A percentile compares a stretch with the other conserved stretches of the same genome.
Evolutionary conservation across 225 moss, liverwort and hornwort species (phyloP).

Genomic region (Takakia lepidozioides): DNA sequence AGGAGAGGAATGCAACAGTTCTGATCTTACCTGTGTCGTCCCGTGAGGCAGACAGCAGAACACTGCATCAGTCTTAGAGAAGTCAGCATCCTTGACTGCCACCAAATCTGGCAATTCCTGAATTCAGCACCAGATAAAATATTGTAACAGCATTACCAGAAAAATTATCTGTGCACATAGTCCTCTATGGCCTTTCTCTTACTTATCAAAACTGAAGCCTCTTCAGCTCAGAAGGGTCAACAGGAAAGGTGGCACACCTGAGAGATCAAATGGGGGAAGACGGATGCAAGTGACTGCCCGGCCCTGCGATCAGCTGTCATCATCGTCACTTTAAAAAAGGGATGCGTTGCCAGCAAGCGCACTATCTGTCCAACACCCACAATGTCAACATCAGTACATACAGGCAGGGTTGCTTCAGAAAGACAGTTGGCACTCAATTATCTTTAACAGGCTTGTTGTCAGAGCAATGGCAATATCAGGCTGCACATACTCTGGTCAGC

Average conservation of each 20-base stretch:
- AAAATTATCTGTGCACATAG: too few species aligned
- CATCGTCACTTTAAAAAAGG: slow-evolving; percentile 58
- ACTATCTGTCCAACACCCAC: slow-evolving; percentile 58
- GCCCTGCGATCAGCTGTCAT: slow-evolving; percentile 96
- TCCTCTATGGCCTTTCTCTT: too few species aligned
- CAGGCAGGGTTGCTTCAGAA: too few species aligned
- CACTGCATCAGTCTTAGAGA: slow-evolving; percentile 79
- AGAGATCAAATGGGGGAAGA: slow-evolving; percentile 74
- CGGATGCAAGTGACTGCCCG: slow-evolving; percentile 71
- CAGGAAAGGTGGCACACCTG: slow-evolving; percentile 18
- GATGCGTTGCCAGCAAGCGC: slow-evolving; percentile 73
- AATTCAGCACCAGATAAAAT: slow-evolving; percentile 1
- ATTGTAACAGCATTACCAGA: not conserved
- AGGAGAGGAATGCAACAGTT: not conserved
- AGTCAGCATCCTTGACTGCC: slow-evolving; percentile 87
- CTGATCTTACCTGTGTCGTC: slow-evolving; percentile 59
- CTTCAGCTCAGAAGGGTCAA: not conserved
- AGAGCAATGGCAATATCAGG: too few species aligned
- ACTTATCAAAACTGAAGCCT: too few species aligned
- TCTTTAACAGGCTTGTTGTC: too few species aligned
- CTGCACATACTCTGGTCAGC: too few species aligned
- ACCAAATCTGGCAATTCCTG: slow-evolving; percentile 80
- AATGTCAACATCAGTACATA: too few species aligned
- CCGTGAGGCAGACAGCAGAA: slow-evolving; percentile 96
- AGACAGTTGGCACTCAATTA: too few species aligned